Conservation (phyloP, 805 yeast species). For the Wickerhamomyces hampshirensis region DNA sequence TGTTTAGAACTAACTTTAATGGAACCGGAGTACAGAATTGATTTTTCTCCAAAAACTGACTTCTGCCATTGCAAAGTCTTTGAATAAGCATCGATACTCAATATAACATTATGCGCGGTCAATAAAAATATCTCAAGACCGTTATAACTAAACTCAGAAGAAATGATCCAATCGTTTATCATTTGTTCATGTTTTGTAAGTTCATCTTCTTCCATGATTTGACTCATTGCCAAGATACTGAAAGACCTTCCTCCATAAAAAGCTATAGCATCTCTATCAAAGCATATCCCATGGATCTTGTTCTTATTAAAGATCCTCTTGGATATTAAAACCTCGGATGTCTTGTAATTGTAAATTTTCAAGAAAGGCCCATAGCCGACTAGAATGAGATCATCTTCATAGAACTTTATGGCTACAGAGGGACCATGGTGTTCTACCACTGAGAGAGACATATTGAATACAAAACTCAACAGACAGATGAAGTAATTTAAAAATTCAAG, state of each 20-base stretch:
- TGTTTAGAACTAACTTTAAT: slow-evolving; percentile 42
- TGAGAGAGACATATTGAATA: no score
- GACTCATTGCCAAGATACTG: slow-evolving; percentile 33
- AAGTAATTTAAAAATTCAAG: neutral
- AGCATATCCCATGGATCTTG: slow-evolving; percentile 75
- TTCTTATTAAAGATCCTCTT: slow-evolving; percentile 57
- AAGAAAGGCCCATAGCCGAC: slow-evolving; percentile 73
- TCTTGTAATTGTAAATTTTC: slow-evolving; percentile 44
- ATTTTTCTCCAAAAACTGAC: slow-evolving; percentile 57
- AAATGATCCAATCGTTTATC: slow-evolving; percentile 76
- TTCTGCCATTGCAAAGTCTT: slow-evolving; percentile 25
- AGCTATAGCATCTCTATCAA: slow-evolving; percentile 32
- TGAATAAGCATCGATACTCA: slow-evolving; percentile 31
- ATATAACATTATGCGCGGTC: slow-evolving; percentile 75
- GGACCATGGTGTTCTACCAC: slow-evolving; percentile 18
- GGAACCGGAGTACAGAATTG: slow-evolving; percentile 85
- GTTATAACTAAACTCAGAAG: slow-evolving; percentile 45
- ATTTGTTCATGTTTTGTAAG: slow-evolving; percentile 37
- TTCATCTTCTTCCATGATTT: slow-evolving; percentile 24
- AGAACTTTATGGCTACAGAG: slow-evolving; percentile 14
- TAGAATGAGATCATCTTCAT: slow-evolving; percentile 33
- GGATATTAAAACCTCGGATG: slow-evolving; percentile 32
- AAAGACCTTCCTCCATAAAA: slow-evolving; percentile 75
- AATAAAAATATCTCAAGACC: slow-evolving; percentile 43
- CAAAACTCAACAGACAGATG: no score